Evolutionary conservation across 2,329 filamentous ascomycete species (phyloP), one percentile per base, ranked within the genome.

Genomic region (Microthyrium microscopicum): DNA sequence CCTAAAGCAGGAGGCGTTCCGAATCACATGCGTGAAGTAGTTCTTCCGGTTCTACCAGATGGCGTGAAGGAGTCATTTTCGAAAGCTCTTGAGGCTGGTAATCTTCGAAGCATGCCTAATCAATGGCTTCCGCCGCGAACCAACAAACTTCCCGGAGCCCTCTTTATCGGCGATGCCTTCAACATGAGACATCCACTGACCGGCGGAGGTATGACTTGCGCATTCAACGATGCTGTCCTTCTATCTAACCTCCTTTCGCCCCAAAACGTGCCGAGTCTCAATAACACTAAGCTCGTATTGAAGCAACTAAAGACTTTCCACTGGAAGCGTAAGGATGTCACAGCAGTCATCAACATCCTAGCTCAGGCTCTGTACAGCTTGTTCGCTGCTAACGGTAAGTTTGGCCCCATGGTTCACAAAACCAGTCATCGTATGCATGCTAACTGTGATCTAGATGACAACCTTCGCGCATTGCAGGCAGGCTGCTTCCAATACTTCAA

Each of bases 131-230:
- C 89, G 4, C 73, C 89, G 0, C 68, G 73, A 1, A 79, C 78
- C 39, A 78, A 80, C 49, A 68, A 65, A 28, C 68, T 69, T 8
- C 70, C 73, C 2, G 82, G 82, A 4, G 59, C 93, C 39, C 66
- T 93, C 31, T 62, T 98, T 22, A 67, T 95, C 6, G 89, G 89
- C 38, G 89, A 98, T 52, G 87, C 89, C 11, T 77, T 92, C 67
- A 98, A 98, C 62, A 98, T 98, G 89, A 80, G 89, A n/a, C 89
- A 98, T 57, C 89, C 89, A 2, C 67, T 98, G 9, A 98, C 89
- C 0, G 89, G 89, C 34, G 89, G 89, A 43, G 89, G 89, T 46
- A 98, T 98, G 89, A 95, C 87, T 0, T 89, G 95, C 2, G 89
- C 83, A 2, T 79, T 98, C 55, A 92, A 87, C 58, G 89, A 98